phyloP scores from a whole-genome alignment of 2,329 filamentous ascomycete species.

The Apiospora arundinis region DNA sequence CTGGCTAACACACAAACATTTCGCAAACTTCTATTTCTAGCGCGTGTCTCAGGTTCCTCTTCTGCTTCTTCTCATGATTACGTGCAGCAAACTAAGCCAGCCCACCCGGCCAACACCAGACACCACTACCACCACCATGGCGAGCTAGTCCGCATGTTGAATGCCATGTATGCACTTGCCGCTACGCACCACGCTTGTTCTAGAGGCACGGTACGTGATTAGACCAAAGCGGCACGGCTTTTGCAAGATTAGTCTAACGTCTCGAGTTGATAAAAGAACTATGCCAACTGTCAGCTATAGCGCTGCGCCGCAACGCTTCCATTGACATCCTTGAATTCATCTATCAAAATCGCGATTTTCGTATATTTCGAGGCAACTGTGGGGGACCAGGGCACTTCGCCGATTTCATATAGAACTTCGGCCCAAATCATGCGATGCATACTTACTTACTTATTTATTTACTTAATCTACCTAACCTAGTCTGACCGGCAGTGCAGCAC shows the following conservation, averaged over 20 bases:
- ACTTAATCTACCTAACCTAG: not conserved
- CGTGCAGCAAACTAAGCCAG: not conserved
- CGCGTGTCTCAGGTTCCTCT: not conserved
- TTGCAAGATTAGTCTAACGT: not conserved
- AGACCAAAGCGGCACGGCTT: not conserved
- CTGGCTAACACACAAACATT: conserved; percentile 9
- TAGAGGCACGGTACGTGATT: not conserved
- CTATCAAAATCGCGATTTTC: not conserved
- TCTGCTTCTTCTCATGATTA: not conserved
- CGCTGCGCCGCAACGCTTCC: not conserved
- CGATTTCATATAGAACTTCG: not conserved
- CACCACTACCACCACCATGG: not conserved
- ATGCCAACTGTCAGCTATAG: not conserved
- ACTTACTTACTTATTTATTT: not conserved
- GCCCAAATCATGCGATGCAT: not conserved
- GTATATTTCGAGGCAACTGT: not conserved
- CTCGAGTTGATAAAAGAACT: not conserved
- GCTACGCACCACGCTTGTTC: not conserved
- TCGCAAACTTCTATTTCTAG: conserved; percentile 15
- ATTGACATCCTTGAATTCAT: not conserved
- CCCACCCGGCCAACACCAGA: not conserved
- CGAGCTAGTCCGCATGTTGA: not conserved
- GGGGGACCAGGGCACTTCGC: not conserved
- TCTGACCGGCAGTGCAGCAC: not conserved
- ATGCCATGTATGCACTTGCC: not conserved